Evolutionary conservation across 2,329 filamentous ascomycete species (phyloP).

Genomic region (Lachnellula willkommii): DNA sequence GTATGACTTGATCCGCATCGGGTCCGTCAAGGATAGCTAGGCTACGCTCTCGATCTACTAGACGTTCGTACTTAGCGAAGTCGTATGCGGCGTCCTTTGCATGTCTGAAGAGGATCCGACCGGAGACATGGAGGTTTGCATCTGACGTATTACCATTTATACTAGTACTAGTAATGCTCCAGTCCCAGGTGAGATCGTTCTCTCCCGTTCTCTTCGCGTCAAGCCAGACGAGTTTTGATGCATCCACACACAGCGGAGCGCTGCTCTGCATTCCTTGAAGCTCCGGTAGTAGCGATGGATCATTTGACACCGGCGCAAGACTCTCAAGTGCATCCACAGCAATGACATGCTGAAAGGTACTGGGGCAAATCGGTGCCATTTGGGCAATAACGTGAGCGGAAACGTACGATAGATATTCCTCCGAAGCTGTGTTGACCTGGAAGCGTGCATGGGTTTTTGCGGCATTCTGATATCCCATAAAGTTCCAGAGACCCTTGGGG

Average conservation of each 20-base stretch:
- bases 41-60: constrained; percentile 1
- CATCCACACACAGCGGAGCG: constrained; percentile 10
- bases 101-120: neutral
- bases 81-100: constrained; percentile 1
- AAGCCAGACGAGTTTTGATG: constrained; percentile 3
- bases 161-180: constrained; percentile 3
- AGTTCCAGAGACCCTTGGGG: constrained; percentile 9
- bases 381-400: constrained; percentile 11
- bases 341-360: constrained; percentile 12
- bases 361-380: constrained; percentile 17
- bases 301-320: constrained; percentile 1
- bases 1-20: constrained; percentile 5
- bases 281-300: neutral
- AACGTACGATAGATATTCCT: constrained; percentile 8
- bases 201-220: neutral
- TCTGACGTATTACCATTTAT: neutral
- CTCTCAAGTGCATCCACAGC: constrained; percentile 10
- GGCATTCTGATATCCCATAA: constrained; percentile 14
- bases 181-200: constrained; percentile 1
- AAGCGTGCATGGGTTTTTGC: constrained; percentile 8
- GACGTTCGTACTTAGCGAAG: constrained; percentile 1
- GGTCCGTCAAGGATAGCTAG: neutral
- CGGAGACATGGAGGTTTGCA: constrained; percentile 3
- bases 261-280: constrained; percentile 5
- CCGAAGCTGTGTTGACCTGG: constrained; percentile 14